Evolutionary conservation across 371 early-diverging fungal genomes (phyloP).

Genomic region (Mortierella sp.): DNA sequence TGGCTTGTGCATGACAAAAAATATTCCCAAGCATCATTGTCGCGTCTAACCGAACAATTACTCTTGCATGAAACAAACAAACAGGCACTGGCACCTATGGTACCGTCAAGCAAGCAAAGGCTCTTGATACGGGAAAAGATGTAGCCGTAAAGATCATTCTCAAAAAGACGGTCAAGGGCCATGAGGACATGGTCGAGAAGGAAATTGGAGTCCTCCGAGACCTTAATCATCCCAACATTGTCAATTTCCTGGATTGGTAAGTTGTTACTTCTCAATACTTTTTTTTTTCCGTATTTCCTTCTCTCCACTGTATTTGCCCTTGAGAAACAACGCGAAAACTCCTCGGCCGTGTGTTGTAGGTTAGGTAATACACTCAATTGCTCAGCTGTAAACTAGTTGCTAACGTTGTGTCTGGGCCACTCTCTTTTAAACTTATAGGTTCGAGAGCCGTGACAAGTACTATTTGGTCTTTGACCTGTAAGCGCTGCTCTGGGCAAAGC

Average conservation of each 20-base stretch:
- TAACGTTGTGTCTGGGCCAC: background rate
- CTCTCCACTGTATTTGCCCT: background rate
- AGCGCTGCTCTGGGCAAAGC: slow-evolving; percentile 20
- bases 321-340: background rate
- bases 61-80: background rate
- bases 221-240: slow-evolving; percentile 86
- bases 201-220: slow-evolving; percentile 78
- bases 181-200: slow-evolving; percentile 80
- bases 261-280: slow-evolving; percentile 26
- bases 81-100: slow-evolving; percentile 83
- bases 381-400: background rate
- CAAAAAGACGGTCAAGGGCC: slow-evolving; percentile 73
- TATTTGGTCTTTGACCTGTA: slow-evolving; percentile 92
- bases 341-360: too few species aligned
- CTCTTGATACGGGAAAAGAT: slow-evolving; percentile 65
- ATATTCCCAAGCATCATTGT: background rate
- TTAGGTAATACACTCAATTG: background rate
- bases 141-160: slow-evolving; percentile 88
- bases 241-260: slow-evolving; percentile 85
- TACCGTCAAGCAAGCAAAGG: slow-evolving; percentile 74
- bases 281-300: background rate
- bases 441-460: slow-evolving; percentile 77
- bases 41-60: background rate
- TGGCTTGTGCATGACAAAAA: background rate
- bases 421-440: slow-evolving; percentile 29